Percentiles rank a stretch among this genome's conserved stretches.
Evolutionary conservation across 2,329 filamentous ascomycete species (phyloP).

Genomic region (Venturia asperata): DNA sequence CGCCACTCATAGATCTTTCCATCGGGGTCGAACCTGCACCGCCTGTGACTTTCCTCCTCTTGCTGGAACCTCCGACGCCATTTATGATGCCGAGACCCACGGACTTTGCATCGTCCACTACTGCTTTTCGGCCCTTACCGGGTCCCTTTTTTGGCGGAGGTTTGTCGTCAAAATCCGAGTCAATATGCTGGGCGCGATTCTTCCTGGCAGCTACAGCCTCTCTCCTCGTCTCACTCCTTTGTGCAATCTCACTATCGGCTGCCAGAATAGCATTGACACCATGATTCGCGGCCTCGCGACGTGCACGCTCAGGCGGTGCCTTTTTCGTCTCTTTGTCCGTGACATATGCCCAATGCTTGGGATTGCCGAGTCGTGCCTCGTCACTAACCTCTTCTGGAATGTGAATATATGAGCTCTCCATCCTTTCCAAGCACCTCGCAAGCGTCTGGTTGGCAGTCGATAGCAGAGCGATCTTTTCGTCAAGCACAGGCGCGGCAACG

Average conservation of each 20-base stretch:
- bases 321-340: conserved; percentile 64
- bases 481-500: conserved; percentile 80
- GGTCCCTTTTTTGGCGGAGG: conserved; percentile 55
- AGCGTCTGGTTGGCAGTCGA: conserved; percentile 87
- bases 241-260: conserved; percentile 68
- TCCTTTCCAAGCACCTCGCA: conserved; percentile 72
- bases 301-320: conserved; percentile 61
- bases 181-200: conserved; percentile 58
- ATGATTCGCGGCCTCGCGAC: conserved; percentile 64
- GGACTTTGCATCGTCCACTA: conserved; percentile 35
- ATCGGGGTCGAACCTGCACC: conserved; percentile 39
- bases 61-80: conserved; percentile 50
- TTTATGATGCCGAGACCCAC: conserved; percentile 62
- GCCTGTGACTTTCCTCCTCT: conserved; percentile 63
- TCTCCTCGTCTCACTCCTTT: conserved; percentile 75
- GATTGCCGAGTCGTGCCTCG: conserved; percentile 86
- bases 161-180: conserved; percentile 73
- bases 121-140: conserved; percentile 57
- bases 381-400: conserved; percentile 87
- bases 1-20: conserved; percentile 61
- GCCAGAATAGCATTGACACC: conserved; percentile 39
- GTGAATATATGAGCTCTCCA: conserved; percentile 81
- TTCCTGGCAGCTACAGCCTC: conserved; percentile 74
- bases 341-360: conserved; percentile 84
- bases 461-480: conserved; percentile 97